phyloP scores from a whole-genome alignment of 352 stramenopile genomes.

The Phytophthora uliginosa region DNA sequence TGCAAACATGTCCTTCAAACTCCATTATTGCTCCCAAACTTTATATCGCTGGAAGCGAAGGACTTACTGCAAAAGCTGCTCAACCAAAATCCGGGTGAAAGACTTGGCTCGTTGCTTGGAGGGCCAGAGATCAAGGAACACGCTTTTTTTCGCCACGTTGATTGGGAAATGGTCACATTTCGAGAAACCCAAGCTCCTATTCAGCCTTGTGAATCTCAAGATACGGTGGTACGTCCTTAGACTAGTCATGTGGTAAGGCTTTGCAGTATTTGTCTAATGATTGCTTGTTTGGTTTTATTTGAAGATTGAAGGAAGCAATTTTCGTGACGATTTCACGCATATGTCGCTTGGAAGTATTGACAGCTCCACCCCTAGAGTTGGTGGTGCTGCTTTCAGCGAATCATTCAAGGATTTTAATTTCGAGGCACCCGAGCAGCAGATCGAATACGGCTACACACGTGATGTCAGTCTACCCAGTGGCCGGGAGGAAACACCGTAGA shows the following conservation, averaged over 20 bases:
- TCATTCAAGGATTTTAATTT: slow-evolving; percentile 94
- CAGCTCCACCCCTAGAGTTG: slow-evolving; percentile 19
- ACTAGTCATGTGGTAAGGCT: neutral
- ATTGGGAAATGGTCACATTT: slow-evolving; percentile 79
- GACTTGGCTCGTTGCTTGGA: slow-evolving; percentile 62
- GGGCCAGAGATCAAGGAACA: slow-evolving; percentile 70
- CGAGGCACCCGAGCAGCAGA: slow-evolving; percentile 53
- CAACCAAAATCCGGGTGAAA: slow-evolving; percentile 48
- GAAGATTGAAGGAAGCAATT: slow-evolving; percentile 72
- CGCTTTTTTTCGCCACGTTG: slow-evolving; percentile 68
- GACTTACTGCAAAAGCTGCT: slow-evolving; percentile 67
- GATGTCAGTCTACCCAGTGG: slow-evolving; percentile 33
- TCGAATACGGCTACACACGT: slow-evolving; percentile 68
- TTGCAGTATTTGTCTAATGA: neutral
- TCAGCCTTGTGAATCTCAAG: slow-evolving; percentile 57
- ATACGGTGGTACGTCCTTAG: slow-evolving; percentile 57
- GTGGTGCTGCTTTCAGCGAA: slow-evolving; percentile 45
- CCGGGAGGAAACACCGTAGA: neutral
- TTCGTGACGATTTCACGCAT: slow-evolving; percentile 88
- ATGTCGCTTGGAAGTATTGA: slow-evolving; percentile 61
- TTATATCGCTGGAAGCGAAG: slow-evolving; percentile 57
- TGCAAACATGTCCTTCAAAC: slow-evolving; percentile 57
- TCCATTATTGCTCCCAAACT: slow-evolving; percentile 65
- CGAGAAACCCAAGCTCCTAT: slow-evolving; percentile 71
- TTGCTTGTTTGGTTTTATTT: neutral